phyloP scores from a whole-genome alignment of 495 filamentous ascomycete genomes.

The Penicillium pancosmium region DNA sequence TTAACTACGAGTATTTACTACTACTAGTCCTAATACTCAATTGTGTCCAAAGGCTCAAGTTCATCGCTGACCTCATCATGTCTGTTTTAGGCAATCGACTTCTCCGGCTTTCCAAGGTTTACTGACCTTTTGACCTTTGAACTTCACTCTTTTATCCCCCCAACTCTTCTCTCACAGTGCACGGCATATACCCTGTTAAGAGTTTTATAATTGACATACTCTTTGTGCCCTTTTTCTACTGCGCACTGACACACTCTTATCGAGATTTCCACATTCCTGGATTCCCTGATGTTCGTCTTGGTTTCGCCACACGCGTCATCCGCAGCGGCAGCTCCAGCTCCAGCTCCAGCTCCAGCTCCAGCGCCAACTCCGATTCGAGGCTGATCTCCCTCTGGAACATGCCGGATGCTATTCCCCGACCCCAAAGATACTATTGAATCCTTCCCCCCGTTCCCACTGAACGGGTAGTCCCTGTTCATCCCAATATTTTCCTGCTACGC shows the following conservation, averaged over 20 bases:
- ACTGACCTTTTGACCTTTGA: not conserved
- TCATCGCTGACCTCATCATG: not conserved
- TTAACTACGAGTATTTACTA: too few relatives aligned
- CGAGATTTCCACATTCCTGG: not conserved
- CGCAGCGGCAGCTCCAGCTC: conserved; percentile 16
- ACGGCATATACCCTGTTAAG: too few relatives aligned
- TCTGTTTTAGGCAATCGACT: not conserved
- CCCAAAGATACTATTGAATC: not conserved
- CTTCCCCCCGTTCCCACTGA: not conserved
- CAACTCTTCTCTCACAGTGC: too few relatives aligned
- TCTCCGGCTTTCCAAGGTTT: too few relatives aligned
- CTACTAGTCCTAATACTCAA: too few relatives aligned
- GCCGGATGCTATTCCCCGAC: conserved; percentile 1
- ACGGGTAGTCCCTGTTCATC: not conserved
- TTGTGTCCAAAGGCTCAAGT: too few relatives aligned
- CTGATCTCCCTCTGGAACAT: conserved; percentile 11
- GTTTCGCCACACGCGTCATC: conserved; percentile 34
- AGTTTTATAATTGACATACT: not conserved
- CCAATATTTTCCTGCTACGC: not conserved
- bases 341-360: conserved; percentile 19
- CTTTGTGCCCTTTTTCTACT: not conserved
- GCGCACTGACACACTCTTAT: not conserved
- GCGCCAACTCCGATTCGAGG: conserved; percentile 7
- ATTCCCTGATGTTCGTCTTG: conserved; percentile 21
- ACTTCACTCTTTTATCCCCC: not conserved